Evolutionary conservation across 768 basidiomycete genomes (phyloP), one percentile per base, ranked within the genome.

Genomic region (Boletus sp.): DNA sequence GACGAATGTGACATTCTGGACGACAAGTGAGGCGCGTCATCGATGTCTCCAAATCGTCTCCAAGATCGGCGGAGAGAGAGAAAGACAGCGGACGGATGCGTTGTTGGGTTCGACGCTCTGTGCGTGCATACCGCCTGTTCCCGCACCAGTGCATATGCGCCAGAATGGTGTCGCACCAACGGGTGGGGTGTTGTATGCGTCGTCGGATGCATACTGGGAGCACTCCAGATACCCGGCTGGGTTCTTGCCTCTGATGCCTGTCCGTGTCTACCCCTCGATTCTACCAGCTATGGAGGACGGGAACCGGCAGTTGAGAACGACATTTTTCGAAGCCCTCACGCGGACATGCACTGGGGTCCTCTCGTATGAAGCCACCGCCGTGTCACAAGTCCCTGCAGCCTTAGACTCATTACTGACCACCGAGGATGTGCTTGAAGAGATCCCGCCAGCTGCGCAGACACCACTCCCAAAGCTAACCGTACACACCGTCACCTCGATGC

Each of bases 401-500:
- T 30, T n/a, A 38, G 46, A 35, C 33, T 8, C 19, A 7, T 25
- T 35, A 14, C 9, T 23, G 17, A 49, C 43, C 13, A 4, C 41
- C 15, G 50, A 54, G 29, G 40, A 50, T 5, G 29, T 35, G 34
- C 47, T 41, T 17, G 68, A 65, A 6, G 77, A 81, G 53, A 79
- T 83, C 53, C 78, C 79, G 58, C 78, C 82, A 1, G 80, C 83
- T 1, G 70, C 72, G 3, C 80, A 80, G 21, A 82, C 79, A 21
- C 77, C 75, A 19, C 83, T 83, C 56, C 77, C 81, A 1, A 79
- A 79, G 30, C 71, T 90, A 32, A 92, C 91, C 0, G 79, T 79
- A 9, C 92, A 94, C 66, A 94, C 93, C 0, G 80, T 89, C 9
- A 77, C 82, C 52, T 89, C 86, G 50, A 74, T 93, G 74, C 71